phyloP scores from a whole-genome alignment of 2,329 filamentous ascomycete genomes.

The Exophiala calicioides region DNA sequence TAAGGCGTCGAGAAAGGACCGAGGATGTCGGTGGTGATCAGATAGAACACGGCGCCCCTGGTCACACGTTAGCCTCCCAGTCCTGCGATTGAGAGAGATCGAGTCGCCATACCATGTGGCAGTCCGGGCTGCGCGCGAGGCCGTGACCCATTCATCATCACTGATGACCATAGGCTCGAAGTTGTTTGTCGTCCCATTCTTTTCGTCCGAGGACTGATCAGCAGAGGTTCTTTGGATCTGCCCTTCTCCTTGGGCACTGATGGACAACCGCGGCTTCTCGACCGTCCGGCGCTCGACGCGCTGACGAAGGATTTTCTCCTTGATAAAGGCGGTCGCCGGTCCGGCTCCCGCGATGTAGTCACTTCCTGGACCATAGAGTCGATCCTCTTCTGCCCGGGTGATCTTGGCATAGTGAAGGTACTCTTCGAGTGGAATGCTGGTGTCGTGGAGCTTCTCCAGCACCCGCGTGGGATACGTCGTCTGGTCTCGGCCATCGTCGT shows the following conservation, averaged over 20 bases:
- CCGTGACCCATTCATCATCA: conserved; percentile 52
- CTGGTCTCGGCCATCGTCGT: conserved; percentile 4
- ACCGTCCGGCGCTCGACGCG: conserved; percentile 16
- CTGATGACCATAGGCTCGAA: conserved; percentile 34
- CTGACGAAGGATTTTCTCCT: conserved; percentile 25
- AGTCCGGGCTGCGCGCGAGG: conserved; percentile 49
- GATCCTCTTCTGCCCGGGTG: conserved; percentile 38
- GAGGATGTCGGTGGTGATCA: conserved; percentile 47
- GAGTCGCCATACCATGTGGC: conserved; percentile 40
- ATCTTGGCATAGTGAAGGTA: conserved; percentile 42
- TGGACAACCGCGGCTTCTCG: conserved; percentile 15
- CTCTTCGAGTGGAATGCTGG: conserved; percentile 40
- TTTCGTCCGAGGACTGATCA: too few relatives aligned
- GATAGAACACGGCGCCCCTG: conserved; percentile 33
- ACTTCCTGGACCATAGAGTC: conserved; percentile 15
- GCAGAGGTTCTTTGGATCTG: too few relatives aligned
- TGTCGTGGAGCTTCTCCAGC: conserved; percentile 31
- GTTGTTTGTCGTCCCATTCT: too few relatives aligned
- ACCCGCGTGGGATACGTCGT: conserved; percentile 13
- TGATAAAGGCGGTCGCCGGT: conserved; percentile 17
- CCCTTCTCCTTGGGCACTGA: conserved; percentile 20
- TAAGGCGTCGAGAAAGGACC: conserved; percentile 33
- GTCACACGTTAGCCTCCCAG: conserved; percentile 1
- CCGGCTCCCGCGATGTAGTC: conserved; percentile 6
- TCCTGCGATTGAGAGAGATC: neutral